Conservation (phyloP, 208 protist genomes). For the Tritrichomonas musculus region DNA sequence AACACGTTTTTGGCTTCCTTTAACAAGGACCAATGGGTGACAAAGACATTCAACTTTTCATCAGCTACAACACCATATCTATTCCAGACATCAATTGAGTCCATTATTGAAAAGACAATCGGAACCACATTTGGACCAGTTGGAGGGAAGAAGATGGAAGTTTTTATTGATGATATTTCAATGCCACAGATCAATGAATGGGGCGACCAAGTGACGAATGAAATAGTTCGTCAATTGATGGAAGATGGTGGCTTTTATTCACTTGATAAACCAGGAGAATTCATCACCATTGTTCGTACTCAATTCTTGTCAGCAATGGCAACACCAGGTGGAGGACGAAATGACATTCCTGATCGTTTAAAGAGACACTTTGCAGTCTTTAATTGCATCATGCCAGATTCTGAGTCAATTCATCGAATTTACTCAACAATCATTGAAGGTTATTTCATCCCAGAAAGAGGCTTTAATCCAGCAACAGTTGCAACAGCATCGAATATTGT, state of each 20-base stretch:
- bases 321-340: slow-evolving; percentile 88
- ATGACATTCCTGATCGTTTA: slow-evolving; percentile 93
- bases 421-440: slow-evolving; percentile 57
- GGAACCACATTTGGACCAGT: slow-evolving; percentile 61
- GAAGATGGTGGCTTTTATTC: slow-evolving; percentile 66
- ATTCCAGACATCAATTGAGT: slow-evolving; percentile 63
- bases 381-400: slow-evolving; percentile 84
- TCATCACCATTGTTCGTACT: slow-evolving; percentile 77
- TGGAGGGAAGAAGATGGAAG: slow-evolving; percentile 51
- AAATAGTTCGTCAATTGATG: slow-evolving; percentile 71
- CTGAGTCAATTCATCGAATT: slow-evolving; percentile 78
- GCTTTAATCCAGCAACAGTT: slow-evolving; percentile 36
- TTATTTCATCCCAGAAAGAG: slow-evolving; percentile 42
- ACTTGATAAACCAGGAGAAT: slow-evolving; percentile 71
- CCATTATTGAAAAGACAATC: slow-evolving; percentile 61
- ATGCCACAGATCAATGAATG: slow-evolving; percentile 68
- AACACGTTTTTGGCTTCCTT: slow-evolving; percentile 50
- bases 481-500: slow-evolving; percentile 43
- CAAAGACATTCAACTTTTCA: slow-evolving; percentile 67
- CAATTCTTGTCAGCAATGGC: slow-evolving; percentile 89
- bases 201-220: slow-evolving; percentile 68
- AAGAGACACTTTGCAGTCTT: slow-evolving; percentile 86
- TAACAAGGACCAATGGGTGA: slow-evolving; percentile 48
- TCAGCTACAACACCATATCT: slow-evolving; percentile 61
- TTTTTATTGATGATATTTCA: slow-evolving; percentile 71